Conservation (phyloP, 1,139 yeast species). For the Blastobotrys persicus region DNA sequence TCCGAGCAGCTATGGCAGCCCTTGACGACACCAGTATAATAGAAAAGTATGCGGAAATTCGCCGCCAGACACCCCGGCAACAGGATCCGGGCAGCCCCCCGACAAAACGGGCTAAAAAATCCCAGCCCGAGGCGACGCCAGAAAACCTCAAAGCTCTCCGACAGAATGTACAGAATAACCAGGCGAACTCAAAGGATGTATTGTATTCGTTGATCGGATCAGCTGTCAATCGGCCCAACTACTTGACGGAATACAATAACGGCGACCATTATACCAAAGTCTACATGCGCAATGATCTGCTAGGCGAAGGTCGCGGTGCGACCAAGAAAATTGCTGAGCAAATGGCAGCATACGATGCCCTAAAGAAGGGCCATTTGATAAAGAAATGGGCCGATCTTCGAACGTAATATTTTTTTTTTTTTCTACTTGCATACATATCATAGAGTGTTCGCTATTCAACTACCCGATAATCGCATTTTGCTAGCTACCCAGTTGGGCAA, state of each 20-base stretch:
- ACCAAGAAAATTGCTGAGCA: constrained; percentile 27
- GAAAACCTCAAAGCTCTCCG: not conserved
- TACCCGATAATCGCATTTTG: not conserved
- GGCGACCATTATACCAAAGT: constrained; percentile 18
- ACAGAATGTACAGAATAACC: not conserved
- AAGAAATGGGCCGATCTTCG: constrained; percentile 11
- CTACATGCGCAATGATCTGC: constrained; percentile 18
- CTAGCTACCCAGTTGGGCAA: no score
- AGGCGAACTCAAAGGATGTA: constrained; percentile 49
- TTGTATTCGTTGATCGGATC: constrained; percentile 79
- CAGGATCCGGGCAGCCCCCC: not conserved
- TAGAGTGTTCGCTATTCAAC: not conserved
- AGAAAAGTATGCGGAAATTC: constrained; percentile 59
- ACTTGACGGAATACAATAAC: constrained; percentile 32
- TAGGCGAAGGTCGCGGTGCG: constrained; percentile 24
- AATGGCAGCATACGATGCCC: constrained; percentile 25
- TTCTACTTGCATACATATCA: not conserved
- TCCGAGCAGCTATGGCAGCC: constrained; percentile 72
- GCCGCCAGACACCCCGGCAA: constrained; percentile 55
- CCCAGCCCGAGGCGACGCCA: not conserved
- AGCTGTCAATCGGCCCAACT: constrained; percentile 65
- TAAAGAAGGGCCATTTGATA: constrained; percentile 16
- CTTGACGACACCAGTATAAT: constrained; percentile 56
- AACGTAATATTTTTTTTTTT: not conserved
- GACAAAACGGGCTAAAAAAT: constrained; percentile 1